These are phyloP conservation scores for Elsinoe fawcettii DNA, from an alignment of 2,329 filamentous ascomycete species.

Conservation along the genomic window DNA sequence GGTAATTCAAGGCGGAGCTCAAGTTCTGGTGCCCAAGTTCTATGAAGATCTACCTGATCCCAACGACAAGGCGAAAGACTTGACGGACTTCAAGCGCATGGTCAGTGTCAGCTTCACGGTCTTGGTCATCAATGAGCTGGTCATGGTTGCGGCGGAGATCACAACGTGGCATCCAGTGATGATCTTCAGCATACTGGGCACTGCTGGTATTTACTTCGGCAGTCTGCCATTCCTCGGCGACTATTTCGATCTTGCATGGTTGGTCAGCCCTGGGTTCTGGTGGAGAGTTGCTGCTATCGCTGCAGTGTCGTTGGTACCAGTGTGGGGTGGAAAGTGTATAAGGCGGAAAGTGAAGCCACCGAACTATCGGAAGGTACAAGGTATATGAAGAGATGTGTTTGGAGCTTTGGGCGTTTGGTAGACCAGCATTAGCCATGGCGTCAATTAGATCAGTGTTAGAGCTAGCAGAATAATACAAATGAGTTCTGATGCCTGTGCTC, in stretches of 20 bases:
- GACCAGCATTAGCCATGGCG: background rate
- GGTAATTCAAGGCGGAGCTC: constrained; percentile 89
- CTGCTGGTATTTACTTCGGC: constrained; percentile 69
- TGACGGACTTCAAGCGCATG: constrained; percentile 48
- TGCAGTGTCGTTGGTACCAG: constrained; percentile 73
- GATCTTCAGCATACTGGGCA: constrained; percentile 77
- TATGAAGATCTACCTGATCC: constrained; percentile 26
- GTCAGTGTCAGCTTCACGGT: constrained; percentile 88
- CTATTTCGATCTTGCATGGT: constrained; percentile 82
- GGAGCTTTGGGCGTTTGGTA: background rate
- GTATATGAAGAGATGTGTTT: constrained; percentile 20
- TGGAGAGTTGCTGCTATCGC: constrained; percentile 80
- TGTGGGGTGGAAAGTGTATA: constrained; percentile 80
- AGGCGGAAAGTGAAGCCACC: constrained; percentile 80
- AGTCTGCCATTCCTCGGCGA: constrained; percentile 76
- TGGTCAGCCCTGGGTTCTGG: constrained; percentile 71
- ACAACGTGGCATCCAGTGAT: constrained; percentile 96
- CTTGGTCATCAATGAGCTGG: constrained; percentile 84
- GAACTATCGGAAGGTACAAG: constrained; percentile 79
- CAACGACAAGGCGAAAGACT: constrained; percentile 18
- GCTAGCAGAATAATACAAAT: too few species aligned
- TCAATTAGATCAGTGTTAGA: background rate
- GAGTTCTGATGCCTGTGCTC: too few species aligned
- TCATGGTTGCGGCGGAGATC: constrained; percentile 95
- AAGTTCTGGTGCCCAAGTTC: constrained; percentile 75